Base-by-base conservation (phyloP, 495 filamentous ascomycete genomes). In the Halenospora varia region DNA sequence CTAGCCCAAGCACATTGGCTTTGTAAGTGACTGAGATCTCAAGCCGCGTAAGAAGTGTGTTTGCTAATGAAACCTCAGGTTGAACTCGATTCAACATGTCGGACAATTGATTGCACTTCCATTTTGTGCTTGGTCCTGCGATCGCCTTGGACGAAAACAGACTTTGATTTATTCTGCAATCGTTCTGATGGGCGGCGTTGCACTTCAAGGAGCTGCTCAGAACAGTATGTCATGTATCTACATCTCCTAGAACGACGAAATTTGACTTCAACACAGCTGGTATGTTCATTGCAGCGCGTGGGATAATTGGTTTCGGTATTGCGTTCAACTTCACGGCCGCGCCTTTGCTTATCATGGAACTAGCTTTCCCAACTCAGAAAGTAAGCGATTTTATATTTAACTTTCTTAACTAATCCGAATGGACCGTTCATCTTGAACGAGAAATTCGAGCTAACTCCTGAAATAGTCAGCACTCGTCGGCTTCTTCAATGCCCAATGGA, bases 71-170 rank as follows among this genome's bases (percentile, higher is more conserved):
- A n/a, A n/a, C n/a, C n/a, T n/a, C n/a, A 61, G 59, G 4, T 25
- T 62, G 20, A 62, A 62, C 49, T 54, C 55, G 19, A 62, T 62
- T 26, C 55, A 57, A 19, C 53, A 57, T 40, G 51, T 62, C n/a
- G 60, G 60, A 9, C 55, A 58, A 44, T 25, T 63, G 18, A 51
- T 39, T 3, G 55, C 60, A 24, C 46, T 59, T 1, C 60, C 60
- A 2, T 55, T 59, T 25, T 59, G 51, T 23, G 55, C 60, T 15
- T 19, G 51, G 11, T 50, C 52, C 10, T 46, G 50, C 23, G 60
- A 62, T 35, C 53, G 22, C 25, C 57, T 62, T 24, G 60, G 60
- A 1, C 60, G 60, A 17, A 40, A 40, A 22, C 42, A 55, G 35
- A 59, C 42, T 17, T 24, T 63, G 1, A 13, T 17, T 1, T 19